Percentiles rank a stretch among this genome's conserved stretches.
Conservation (phyloP, 257 asterid genomes). For the Fraxinus excelsior region DNA sequence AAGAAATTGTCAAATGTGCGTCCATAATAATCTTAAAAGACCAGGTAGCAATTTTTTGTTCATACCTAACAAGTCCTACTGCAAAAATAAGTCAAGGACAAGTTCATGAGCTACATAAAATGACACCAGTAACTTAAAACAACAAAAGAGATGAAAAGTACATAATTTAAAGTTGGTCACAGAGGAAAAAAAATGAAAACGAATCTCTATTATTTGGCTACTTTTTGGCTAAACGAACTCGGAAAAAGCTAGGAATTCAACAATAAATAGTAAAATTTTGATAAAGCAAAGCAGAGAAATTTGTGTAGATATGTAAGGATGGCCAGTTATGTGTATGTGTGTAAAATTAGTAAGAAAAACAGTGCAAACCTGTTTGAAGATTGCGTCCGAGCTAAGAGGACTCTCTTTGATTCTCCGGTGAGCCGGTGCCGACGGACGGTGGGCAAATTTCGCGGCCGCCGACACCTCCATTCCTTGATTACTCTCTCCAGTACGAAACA, state of each 20-base stretch:
- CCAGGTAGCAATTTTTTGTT: neutral
- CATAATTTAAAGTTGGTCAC: neutral
- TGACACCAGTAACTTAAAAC: neutral
- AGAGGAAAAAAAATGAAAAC: neutral
- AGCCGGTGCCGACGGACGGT: slow-evolving; percentile 87
- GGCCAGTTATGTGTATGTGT: neutral
- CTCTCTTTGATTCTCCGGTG: slow-evolving; percentile 86
- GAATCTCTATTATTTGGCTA: neutral
- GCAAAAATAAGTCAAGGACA: neutral
- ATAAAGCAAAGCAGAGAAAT: neutral
- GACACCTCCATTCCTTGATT: slow-evolving; percentile 25
- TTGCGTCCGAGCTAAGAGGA: slow-evolving; percentile 94
- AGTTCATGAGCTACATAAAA: neutral
- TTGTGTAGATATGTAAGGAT: neutral
- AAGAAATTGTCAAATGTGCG: neutral
- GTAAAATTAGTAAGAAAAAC: neutral
- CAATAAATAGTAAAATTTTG: neutral
- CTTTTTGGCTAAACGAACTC: neutral
- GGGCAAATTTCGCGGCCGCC: slow-evolving; percentile 42
- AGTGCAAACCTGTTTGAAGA: slow-evolving; percentile 67
- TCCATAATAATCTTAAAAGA: neutral
- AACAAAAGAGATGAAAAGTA: neutral
- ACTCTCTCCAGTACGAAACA: slow-evolving; percentile 39
- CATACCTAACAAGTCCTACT: neutral
- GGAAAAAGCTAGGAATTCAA: neutral